These are phyloP conservation scores for Sonneratia caseolaris DNA, from an alignment of 345 rosid genomes.

Conservation along the genomic window DNA sequence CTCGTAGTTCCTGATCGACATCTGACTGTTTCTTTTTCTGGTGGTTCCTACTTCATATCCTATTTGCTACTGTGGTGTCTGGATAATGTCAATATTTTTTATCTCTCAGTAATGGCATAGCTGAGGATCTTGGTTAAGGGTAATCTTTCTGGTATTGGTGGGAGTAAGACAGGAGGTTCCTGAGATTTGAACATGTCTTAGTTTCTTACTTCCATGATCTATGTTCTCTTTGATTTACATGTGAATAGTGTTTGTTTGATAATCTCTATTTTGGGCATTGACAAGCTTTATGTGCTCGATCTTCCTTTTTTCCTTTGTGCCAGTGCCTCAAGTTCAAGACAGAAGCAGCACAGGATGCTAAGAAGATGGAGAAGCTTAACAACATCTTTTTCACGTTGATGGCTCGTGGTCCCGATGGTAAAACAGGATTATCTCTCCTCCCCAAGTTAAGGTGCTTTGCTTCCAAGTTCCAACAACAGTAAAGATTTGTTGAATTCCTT, in stretches of 20 bases:
- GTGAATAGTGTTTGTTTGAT: neutral
- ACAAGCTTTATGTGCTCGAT: neutral
- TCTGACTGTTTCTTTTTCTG: too few relatives aligned
- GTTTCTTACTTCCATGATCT: neutral
- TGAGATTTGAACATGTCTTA: neutral
- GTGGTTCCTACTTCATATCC: too few relatives aligned
- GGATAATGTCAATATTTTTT: too few relatives aligned
- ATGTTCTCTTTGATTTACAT: neutral
- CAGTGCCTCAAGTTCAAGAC: constrained; percentile 98
- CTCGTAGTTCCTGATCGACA: too few relatives aligned
- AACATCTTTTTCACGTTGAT: constrained; percentile 83
- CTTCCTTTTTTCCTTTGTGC: constrained; percentile 5
- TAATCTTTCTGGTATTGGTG: too few relatives aligned
- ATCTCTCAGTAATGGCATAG: too few relatives aligned
- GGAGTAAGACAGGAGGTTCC: too few relatives aligned
- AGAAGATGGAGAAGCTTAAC: constrained; percentile 96
- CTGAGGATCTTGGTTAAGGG: too few relatives aligned
- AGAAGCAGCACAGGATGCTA: constrained; percentile 94
- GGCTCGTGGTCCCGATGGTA: constrained; percentile 95
- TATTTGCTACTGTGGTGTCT: too few relatives aligned
- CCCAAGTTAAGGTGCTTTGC: neutral
- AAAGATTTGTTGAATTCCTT: neutral
- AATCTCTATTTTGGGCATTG: neutral
- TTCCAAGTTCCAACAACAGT: neutral
- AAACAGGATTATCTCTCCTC: neutral